Base-by-base conservation (phyloP, 495 filamentous ascomycete species). In the Penicillium coprophilum region DNA sequence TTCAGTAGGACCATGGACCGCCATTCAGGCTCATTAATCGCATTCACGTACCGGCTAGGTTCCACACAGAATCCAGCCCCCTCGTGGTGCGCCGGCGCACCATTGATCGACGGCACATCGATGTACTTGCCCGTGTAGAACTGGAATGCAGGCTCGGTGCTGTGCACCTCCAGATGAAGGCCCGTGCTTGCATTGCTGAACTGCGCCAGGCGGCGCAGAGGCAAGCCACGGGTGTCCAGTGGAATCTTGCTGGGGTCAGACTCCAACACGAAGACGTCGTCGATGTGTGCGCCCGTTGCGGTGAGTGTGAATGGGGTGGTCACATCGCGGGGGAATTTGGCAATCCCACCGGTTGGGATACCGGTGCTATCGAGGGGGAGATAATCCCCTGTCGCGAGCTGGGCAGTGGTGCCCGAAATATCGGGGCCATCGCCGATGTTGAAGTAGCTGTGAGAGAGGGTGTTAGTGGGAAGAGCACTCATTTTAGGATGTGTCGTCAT, bases 131-230 rank as follows among this genome's bases (percentile, higher is more conserved):
- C 94, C 0, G 90, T 95, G 74, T 97, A 97, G 75, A 95, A 95
- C 70, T 96, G 92, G 81, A 96, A 97, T 0, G 92, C 91, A 1
- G 94, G 94, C 73, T 97, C 92, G 0, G 92, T 97, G 74, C 87
- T 92, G 62, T 83, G 73, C 9, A 95, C 85, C 61, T 96, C 89
- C 20, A 97, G 83, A 63, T 95, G 85, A 57, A 96, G 76, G 44
- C 83, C 82, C 19, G 85, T 84, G 6, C 74, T 76, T 6, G 88
- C 83, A 63, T 95, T 88, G 68, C 79, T 81, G 55, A 92, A 87
- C 19, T 75, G 76, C 34, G 86, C 87, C 4, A 89, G 81, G 6
- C 76, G 82, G 24, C 79, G 76, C 12, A 96, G 74, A 0, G 88
- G 83, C 56, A 71, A 67, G 6, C 58, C 49, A 46, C 92, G 87